phyloP scores from a whole-genome alignment of 2,329 filamentous ascomycete species.

The Diaporthe eres region DNA sequence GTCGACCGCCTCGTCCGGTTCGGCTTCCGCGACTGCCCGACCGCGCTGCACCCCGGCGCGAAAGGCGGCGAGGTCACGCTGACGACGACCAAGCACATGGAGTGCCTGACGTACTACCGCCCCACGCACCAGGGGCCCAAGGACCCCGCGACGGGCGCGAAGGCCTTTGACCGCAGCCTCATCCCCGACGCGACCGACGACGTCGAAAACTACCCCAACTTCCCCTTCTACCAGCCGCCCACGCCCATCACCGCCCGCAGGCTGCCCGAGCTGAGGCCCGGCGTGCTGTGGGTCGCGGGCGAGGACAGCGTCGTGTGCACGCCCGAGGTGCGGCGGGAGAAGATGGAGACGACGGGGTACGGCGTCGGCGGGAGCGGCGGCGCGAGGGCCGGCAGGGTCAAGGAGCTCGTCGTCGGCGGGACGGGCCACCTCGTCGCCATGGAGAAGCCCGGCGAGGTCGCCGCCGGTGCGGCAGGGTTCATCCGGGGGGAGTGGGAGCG shows the following conservation, averaged over 20 bases:
- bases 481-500: constrained; percentile 67
- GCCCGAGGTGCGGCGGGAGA: constrained; percentile 65
- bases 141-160: constrained; percentile 52
- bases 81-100: constrained; percentile 88
- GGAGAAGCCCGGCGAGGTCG: constrained; percentile 79
- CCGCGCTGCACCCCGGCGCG: constrained; percentile 65
- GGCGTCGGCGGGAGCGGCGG: constrained; percentile 79
- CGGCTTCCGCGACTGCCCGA: constrained; percentile 83
- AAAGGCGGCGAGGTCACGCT: constrained; percentile 72
- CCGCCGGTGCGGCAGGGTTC: constrained; percentile 71
- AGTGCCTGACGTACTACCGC: constrained; percentile 84
- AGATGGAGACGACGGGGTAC: constrained; percentile 74
- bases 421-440: constrained; percentile 87
- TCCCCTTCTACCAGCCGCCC: constrained; percentile 79
- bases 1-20: constrained; percentile 80
- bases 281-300: constrained; percentile 79
- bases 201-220: constrained; percentile 50
- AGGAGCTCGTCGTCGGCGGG: constrained; percentile 72
- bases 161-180: constrained; percentile 56
- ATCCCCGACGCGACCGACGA: constrained; percentile 62
- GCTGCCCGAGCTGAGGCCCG: constrained; percentile 74
- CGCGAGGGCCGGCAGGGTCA: constrained; percentile 74
- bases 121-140: constrained; percentile 65
- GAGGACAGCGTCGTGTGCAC: constrained; percentile 69
- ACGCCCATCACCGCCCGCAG: constrained; percentile 67